These are phyloP conservation scores for Tuctoria greenei DNA, from an alignment of 176 grass and related monocot genomes.

Conservation along the genomic window DNA sequence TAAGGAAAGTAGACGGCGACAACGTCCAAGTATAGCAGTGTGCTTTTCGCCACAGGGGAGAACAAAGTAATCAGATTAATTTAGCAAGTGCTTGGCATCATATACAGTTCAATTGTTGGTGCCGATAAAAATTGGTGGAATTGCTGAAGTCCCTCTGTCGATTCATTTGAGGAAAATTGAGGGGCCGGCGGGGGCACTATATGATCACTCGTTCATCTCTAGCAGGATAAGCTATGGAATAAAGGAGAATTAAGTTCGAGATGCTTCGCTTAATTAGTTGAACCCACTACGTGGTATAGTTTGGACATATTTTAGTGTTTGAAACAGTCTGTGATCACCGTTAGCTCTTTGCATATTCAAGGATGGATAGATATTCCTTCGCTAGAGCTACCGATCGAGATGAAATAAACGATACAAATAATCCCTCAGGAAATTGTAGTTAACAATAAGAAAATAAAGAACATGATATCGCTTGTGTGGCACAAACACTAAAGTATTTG, in stretches of 20 bases:
- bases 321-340: slow-evolving; percentile 47
- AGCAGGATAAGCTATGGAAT: too few relatives aligned
- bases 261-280: slow-evolving; percentile 16
- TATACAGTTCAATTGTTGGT: not conserved
- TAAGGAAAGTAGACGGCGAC: slow-evolving; percentile 39
- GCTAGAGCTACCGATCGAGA: slow-evolving; percentile 42
- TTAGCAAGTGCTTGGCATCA: slow-evolving; percentile 20
- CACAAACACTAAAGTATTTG: slow-evolving; percentile 44
- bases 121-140: slow-evolving; percentile 3
- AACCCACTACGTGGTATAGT: slow-evolving; percentile 13
- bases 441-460: slow-evolving; percentile 28
- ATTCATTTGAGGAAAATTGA: not conserved
- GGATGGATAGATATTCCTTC: slow-evolving; percentile 26
- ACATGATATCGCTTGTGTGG: slow-evolving; percentile 44
- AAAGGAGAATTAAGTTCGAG: too few relatives aligned
- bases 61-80: slow-evolving; percentile 15
- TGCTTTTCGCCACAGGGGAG: slow-evolving; percentile 1
- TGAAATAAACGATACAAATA: slow-evolving; percentile 48
- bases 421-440: slow-evolving; percentile 35
- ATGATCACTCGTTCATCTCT: slow-evolving; percentile 5
- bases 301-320: slow-evolving; percentile 36
- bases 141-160: not conserved
- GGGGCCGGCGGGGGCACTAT: not conserved
- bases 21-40: slow-evolving; percentile 23
- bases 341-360: slow-evolving; percentile 35